phyloP scores from a whole-genome alignment of 257 asterid genomes.

The Nicotiana knightiana region DNA sequence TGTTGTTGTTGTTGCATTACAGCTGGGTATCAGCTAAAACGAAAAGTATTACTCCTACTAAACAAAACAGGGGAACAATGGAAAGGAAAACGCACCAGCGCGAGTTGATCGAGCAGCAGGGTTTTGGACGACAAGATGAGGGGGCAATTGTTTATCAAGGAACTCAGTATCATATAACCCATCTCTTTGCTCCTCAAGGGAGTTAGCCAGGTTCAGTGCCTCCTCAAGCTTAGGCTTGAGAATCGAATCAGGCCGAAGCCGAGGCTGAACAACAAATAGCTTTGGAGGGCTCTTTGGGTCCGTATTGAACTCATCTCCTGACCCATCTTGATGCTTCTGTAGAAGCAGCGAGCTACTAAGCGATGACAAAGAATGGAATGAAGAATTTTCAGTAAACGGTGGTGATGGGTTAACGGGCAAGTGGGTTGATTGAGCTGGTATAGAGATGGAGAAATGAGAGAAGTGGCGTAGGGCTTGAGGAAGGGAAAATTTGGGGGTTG shows the following conservation, averaged over 20 bases:
- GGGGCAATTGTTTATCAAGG: slow-evolving; percentile 55
- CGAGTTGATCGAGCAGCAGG: slow-evolving; percentile 56
- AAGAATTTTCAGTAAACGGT: neutral
- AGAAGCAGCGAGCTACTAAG: slow-evolving; percentile 5
- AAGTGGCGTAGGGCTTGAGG: slow-evolving; percentile 7
- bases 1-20: too few relatives aligned
- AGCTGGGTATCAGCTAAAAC: too few relatives aligned
- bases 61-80: too few relatives aligned
- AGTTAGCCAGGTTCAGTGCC: slow-evolving; percentile 78
- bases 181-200: slow-evolving; percentile 83
- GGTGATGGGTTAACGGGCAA: neutral
- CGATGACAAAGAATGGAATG: neutral
- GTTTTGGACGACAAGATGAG: slow-evolving; percentile 83
- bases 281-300: slow-evolving; percentile 55
- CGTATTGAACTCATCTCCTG: slow-evolving; percentile 30
- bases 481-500: neutral
- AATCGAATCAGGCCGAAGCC: slow-evolving; percentile 61
- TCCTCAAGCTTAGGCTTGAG: slow-evolving; percentile 68
- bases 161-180: slow-evolving; percentile 53
- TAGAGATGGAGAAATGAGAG: neutral
- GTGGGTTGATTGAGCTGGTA: neutral
- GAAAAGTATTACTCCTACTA: too few relatives aligned
- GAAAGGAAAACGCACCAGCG: slow-evolving; percentile 35
- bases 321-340: slow-evolving; percentile 17
- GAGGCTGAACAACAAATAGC: slow-evolving; percentile 86